Conservation (phyloP, 495 filamentous ascomycete species). For the Aspergillus heteromorphus region DNA sequence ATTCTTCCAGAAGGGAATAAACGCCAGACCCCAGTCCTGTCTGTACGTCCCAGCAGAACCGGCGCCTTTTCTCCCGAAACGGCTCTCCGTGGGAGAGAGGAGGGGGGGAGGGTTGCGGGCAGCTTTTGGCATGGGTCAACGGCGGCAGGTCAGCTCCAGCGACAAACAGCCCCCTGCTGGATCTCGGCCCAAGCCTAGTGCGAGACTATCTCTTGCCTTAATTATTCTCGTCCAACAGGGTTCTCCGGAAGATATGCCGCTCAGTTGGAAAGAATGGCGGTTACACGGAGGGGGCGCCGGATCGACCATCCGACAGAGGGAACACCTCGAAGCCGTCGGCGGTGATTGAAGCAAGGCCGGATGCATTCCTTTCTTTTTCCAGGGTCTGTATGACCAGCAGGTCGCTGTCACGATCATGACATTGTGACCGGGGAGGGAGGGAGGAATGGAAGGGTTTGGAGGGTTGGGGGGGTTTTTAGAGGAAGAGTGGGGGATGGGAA, state of each 20-base stretch:
- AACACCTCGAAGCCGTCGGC: conserved; percentile 11
- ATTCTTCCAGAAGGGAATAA: too few species aligned
- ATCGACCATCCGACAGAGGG: conserved; percentile 26
- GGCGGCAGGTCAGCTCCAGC: background rate
- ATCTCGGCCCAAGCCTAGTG: conserved; percentile 6
- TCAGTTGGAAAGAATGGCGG: conserved; percentile 27
- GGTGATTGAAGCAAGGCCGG: conserved; percentile 10
- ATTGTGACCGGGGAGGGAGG: background rate
- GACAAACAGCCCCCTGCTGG: conserved; percentile 17
- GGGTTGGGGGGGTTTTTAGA: too few species aligned
- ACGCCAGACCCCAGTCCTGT: background rate
- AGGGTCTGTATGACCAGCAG: conserved; percentile 8
- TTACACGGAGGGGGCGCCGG: conserved; percentile 28
- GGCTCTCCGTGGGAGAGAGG: background rate
- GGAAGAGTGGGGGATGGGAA: too few species aligned
- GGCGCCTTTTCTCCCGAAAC: too few species aligned
- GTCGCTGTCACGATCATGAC: background rate
- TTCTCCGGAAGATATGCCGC: conserved; percentile 35
- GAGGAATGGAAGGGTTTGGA: too few species aligned
- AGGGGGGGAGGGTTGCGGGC: background rate
- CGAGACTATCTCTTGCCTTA: conserved; percentile 8
- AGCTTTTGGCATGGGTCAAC: background rate
- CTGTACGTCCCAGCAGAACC: background rate
- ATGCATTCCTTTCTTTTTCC: background rate
- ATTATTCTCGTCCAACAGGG: conserved; percentile 24